Base-by-base conservation (phyloP, 2,329 filamentous ascomycete genomes). In the Penicillium griseofulvum region DNA sequence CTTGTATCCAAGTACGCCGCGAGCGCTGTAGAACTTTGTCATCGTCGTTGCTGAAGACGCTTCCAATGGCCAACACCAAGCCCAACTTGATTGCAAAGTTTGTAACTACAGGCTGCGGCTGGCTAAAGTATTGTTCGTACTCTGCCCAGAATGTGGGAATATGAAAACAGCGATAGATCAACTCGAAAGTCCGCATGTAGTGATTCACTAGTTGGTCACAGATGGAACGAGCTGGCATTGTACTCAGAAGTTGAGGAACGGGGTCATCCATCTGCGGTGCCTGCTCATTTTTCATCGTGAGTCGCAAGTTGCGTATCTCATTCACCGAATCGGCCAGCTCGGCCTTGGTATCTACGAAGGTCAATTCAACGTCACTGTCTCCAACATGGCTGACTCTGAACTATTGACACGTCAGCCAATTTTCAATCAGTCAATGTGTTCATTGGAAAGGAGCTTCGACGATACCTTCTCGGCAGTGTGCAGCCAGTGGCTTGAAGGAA, bases 391-490 rank as follows among this genome's bases (percentile, higher is more conserved):
- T 43, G 41, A 43, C 24, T 43, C 41, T 43, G 41, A 43, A 43
- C 41, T 43, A 43, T 43, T 43, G 41, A 43, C 41, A 43, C 24
- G 16, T 43, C 41, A 43, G 41, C 24, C 41, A 43, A 43, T 29
- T 24, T 29, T 29, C 41, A 43, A 29, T 17, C 41, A 43, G 41
- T 43, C 41, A 43, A 43, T 4, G 24, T 43, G 41, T 29, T 43
- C 24, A 43, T 43, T 43, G 29, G 22, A 43, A 28, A 28, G 24
- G 24, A 29, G 41, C 41, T 29, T 43, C 41, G 7, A 43, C 41
- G 24, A 53, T 48, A 54, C 43, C 38, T 54, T 54, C 37, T 54
- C 51, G 37, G 51, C 51, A 31, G 28, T 43, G 33, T 54, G 51
- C 43, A 54, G 43, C 51, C 44, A 54, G 43, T 54, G 51, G 24